These are phyloP conservation scores for Colletotrichum trifolii DNA, from an alignment of 2,329 filamentous ascomycete species.

Conservation along the genomic window DNA sequence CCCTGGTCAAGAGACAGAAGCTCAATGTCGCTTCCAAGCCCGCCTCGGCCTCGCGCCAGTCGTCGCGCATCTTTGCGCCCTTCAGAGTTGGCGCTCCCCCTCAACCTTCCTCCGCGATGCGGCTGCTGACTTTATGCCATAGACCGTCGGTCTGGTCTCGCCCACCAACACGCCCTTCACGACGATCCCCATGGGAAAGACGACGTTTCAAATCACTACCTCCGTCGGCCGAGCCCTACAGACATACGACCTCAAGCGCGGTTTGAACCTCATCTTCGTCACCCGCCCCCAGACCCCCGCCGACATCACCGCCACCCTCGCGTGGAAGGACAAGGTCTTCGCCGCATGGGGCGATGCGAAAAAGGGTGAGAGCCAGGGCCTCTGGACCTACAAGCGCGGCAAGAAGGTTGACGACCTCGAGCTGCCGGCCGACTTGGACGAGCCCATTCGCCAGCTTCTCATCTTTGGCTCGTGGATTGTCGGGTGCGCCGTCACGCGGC, in stretches of 20 bases:
- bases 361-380: constrained; percentile 67
- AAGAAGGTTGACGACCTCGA: constrained; percentile 83
- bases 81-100: constrained; percentile 75
- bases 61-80: constrained; percentile 90
- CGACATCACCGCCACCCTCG: constrained; percentile 84
- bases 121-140: constrained; percentile 7
- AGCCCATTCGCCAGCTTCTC: constrained; percentile 81
- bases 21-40: constrained; percentile 56
- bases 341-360: constrained; percentile 84
- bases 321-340: constrained; percentile 88
- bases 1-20: constrained; percentile 82
- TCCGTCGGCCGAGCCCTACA: constrained; percentile 91
- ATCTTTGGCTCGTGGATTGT: constrained; percentile 94
- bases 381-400: constrained; percentile 94
- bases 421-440: constrained; percentile 70
- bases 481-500: constrained; percentile 77
- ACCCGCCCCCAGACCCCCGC: constrained; percentile 89
- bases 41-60: constrained; percentile 53
- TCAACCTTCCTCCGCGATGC: not conserved
- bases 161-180: constrained; percentile 92
- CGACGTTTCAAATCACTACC: constrained; percentile 96
- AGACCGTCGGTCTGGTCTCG: constrained; percentile 95
- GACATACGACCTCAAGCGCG: constrained; percentile 92
- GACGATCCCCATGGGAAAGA: constrained; percentile 87
- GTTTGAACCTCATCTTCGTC: constrained; percentile 92